Base-by-base conservation (phyloP, 2,329 filamentous ascomycete genomes). In the Magnaporthiopsis rhizophila region DNA sequence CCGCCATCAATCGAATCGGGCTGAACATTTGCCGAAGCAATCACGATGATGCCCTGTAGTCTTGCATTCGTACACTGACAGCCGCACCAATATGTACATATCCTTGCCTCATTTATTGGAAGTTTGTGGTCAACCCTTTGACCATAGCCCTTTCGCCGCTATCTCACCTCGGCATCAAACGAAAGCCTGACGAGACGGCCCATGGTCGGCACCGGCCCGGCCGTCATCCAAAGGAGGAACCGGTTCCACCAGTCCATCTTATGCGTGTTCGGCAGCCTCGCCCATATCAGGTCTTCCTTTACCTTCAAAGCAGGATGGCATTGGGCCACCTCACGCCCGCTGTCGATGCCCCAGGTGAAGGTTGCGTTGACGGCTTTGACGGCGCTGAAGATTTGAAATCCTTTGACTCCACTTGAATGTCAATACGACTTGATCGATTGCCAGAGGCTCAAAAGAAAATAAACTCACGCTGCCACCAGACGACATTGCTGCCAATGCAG, bases 341-440 rank as follows among this genome's bases (percentile, higher is more conserved):
- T 59, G 36, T 63, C 62, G 24, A 63, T 63, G 34, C 62, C 62
- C 62, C 62, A 63, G 32, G n/a, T 59, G 21, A 59, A 63, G 18
- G 53, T 34, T 36, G 62, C 62, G 32, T 50, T 63, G 56, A 63
- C 56, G 24, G 61, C 61, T 26, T 62, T 45, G 28, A 62, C 53
- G 3, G 61, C 61, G 9, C 21, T 53, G 45, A 53, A 53, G 45
- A 53, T 53, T 7, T 53, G n/a, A 6, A 8, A 53, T 9, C 45
- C 45, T 53, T 53, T n/a, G 18, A 53, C 18, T 53, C 21, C 12
- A 53, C 3, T 24, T 4, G 21, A n/a, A n/a, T 9, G 61, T 53
- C 18, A 62, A 30, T 18, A 53, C 24, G 5, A 30, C 21, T 1
- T 13, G 5, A 26, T 3, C 3, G 34, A 26, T 26, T 26, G 26